Conservation (phyloP, 331 rosid species). For the Acacia pycnantha region DNA sequence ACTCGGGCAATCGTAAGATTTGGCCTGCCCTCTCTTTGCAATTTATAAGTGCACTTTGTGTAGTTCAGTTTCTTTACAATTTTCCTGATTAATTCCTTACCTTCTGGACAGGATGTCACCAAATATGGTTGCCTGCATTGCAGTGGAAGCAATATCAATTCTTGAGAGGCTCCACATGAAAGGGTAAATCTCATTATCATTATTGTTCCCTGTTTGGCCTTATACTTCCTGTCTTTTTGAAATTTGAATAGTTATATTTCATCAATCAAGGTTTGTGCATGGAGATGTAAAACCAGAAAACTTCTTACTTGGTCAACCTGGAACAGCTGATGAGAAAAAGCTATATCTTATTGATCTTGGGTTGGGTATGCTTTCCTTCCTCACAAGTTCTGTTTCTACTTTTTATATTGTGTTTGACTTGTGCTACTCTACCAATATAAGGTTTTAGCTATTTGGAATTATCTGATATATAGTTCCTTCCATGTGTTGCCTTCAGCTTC, state of each 20-base stretch:
- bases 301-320: slow-evolving; percentile 92
- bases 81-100: slow-evolving; percentile 16
- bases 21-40: slow-evolving; percentile 22
- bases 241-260: slow-evolving; percentile 12
- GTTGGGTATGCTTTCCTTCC: slow-evolving; percentile 54
- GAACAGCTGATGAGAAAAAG: slow-evolving; percentile 88
- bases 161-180: slow-evolving; percentile 93
- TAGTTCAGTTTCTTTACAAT: background rate
- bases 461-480: slow-evolving; percentile 15
- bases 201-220: background rate
- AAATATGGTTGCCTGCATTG: slow-evolving; percentile 91
- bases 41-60: background rate
- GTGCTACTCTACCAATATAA: background rate
- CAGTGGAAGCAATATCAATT: slow-evolving; percentile 93
- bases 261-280: slow-evolving; percentile 75
- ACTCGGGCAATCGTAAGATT: slow-evolving; percentile 79
- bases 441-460: slow-evolving; percentile 20
- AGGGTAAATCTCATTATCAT: slow-evolving; percentile 54
- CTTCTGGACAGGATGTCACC: slow-evolving; percentile 77
- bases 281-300: slow-evolving; percentile 98
- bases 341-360: slow-evolving; percentile 92
- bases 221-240: slow-evolving; percentile 15
- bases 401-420: background rate
- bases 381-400: background rate
- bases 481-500: slow-evolving; percentile 62